Conservation (phyloP, 2,329 filamentous ascomycete species). For the Pseudocercospora pini-densiflorae region DNA sequence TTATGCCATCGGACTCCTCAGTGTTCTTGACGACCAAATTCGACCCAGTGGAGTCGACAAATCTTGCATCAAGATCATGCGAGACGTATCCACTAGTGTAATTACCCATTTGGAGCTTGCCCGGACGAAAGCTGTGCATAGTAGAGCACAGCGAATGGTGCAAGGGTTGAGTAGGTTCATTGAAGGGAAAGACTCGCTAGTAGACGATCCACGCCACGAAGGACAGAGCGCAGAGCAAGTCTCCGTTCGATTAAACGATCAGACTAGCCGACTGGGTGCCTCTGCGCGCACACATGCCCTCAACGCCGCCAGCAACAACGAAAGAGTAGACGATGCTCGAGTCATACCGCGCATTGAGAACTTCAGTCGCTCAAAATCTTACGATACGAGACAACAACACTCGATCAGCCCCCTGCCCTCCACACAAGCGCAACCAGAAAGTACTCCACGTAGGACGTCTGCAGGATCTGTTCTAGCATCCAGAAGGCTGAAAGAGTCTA, state of each 20-base stretch:
- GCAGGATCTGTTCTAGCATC: not conserved
- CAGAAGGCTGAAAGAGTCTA: not conserved
- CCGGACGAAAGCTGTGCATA: slow-evolving; percentile 56
- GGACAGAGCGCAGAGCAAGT: not conserved
- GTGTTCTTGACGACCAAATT: slow-evolving; percentile 61
- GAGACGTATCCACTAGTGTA: slow-evolving; percentile 60
- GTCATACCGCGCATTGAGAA: not conserved
- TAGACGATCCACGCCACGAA: slow-evolving; percentile 9
- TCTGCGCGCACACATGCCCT: slow-evolving; percentile 13
- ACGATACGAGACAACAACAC: not conserved
- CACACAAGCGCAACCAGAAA: not conserved
- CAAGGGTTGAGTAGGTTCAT: slow-evolving; percentile 58
- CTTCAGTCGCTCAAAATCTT: not conserved
- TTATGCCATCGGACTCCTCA: slow-evolving; percentile 63
- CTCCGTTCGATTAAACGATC: not conserved
- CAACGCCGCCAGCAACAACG: slow-evolving; percentile 15
- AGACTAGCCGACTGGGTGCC: not conserved
- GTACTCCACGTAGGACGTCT: not conserved
- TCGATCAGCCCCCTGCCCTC: not conserved
- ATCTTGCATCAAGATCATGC: slow-evolving; percentile 58
- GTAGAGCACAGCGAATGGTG: slow-evolving; percentile 57
- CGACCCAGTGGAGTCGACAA: slow-evolving; percentile 53
- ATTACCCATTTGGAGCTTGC: slow-evolving; percentile 66
- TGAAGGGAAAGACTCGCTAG: slow-evolving; percentile 37
- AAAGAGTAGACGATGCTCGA: slow-evolving; percentile 11